phyloP scores from a whole-genome alignment of 805 yeast species.

The Teunomyces gatunensis region DNA sequence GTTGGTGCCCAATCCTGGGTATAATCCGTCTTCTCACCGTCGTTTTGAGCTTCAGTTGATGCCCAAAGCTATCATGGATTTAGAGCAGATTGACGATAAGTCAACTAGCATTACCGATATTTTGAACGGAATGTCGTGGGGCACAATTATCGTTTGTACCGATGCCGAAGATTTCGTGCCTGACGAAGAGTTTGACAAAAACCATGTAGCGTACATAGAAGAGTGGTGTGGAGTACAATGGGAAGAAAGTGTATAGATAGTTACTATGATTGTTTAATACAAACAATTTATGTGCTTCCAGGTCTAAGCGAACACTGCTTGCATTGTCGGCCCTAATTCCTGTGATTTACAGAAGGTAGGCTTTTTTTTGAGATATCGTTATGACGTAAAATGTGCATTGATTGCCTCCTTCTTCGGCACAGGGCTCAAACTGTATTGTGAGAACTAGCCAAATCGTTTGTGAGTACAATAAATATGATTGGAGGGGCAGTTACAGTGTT shows the following conservation, averaged over 20 bases:
- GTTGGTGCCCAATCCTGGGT: constrained; percentile 57
- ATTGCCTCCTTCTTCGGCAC: background rate
- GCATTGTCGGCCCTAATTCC: background rate
- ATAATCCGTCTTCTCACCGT: constrained; percentile 57
- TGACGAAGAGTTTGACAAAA: constrained; percentile 45
- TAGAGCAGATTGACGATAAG: constrained; percentile 50
- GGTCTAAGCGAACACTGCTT: too few species aligned
- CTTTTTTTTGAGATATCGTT: background rate
- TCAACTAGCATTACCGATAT: constrained; percentile 32
- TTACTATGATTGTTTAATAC: background rate
- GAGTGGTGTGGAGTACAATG: constrained; percentile 87
- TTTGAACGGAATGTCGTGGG: constrained; percentile 94
- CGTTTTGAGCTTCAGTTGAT: constrained; percentile 85
- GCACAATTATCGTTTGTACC: constrained; percentile 82
- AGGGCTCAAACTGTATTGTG: background rate
- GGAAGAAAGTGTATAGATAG: constrained; percentile 50
- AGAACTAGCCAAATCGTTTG: background rate
- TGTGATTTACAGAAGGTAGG: too few species aligned
- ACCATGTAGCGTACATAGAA: constrained; percentile 74
- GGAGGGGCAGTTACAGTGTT: too few species aligned
- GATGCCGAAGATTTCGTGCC: constrained; percentile 66
- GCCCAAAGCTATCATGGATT: constrained; percentile 87
- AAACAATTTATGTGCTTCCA: too few species aligned
- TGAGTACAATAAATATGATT: background rate
- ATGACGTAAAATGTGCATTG: background rate